Conservation (phyloP, 495 filamentous ascomycete genomes). For the Penicillium longicatenatum region DNA sequence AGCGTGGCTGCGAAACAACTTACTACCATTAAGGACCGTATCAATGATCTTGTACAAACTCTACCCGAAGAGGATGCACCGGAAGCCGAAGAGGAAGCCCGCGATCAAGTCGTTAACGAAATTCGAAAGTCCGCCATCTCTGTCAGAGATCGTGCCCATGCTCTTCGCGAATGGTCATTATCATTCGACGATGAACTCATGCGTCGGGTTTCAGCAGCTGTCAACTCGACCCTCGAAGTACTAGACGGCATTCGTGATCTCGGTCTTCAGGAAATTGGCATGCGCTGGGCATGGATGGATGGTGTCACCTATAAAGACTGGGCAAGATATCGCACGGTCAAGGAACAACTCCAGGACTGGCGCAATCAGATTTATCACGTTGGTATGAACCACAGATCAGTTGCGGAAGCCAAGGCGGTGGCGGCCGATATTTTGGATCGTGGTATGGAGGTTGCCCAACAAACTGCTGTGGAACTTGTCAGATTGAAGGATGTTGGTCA, state of each 20-base stretch:
- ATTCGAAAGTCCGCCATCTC: constrained; percentile 72
- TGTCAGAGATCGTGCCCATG: constrained; percentile 80
- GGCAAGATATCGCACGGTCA: constrained; percentile 85
- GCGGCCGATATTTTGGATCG: constrained; percentile 69
- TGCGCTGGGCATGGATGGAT: constrained; percentile 98
- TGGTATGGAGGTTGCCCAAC: constrained; percentile 79
- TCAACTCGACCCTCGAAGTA: constrained; percentile 79
- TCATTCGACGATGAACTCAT: constrained; percentile 71
- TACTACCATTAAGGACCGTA: constrained; percentile 64
- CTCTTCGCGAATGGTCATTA: constrained; percentile 75
- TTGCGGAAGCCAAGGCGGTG: constrained; percentile 68
- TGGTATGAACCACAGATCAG: constrained; percentile 69
- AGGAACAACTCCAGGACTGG: constrained; percentile 83
- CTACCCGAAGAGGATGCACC: constrained; percentile 56
- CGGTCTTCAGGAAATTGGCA: constrained; percentile 91
- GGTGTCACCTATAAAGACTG: constrained; percentile 95
- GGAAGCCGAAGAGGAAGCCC: constrained; percentile 54
- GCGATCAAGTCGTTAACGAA: constrained; percentile 63
- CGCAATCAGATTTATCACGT: constrained; percentile 72
- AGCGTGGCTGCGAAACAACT: constrained; percentile 63
- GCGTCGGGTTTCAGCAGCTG: constrained; percentile 67
- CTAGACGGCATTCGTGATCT: constrained; percentile 84
- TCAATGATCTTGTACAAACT: constrained; percentile 60
- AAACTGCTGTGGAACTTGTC: constrained; percentile 78
- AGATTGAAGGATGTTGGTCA: constrained; percentile 80